A percentile compares a stretch with the other conserved stretches of the same genome.
Conservation (phyloP, 2,329 filamentous ascomycete genomes). For the Onygena corvina region DNA sequence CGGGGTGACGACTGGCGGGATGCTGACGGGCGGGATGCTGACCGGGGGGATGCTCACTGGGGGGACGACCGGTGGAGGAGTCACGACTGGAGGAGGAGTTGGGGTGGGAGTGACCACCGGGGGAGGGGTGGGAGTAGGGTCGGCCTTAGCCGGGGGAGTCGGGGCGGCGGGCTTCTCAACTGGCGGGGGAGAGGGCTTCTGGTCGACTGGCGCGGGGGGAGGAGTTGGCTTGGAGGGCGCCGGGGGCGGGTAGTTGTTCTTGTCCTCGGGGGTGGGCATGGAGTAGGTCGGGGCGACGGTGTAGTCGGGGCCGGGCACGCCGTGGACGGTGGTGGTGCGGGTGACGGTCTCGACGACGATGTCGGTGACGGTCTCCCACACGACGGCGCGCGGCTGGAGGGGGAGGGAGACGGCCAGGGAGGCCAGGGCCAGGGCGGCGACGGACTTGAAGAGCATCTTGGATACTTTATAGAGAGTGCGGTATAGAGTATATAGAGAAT, state of each 20-base stretch:
- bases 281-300: slow-evolving; percentile 31
- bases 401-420: slow-evolving; percentile 14
- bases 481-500: neutral
- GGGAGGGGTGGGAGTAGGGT: slow-evolving; percentile 9
- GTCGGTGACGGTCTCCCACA: slow-evolving; percentile 17
- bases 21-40: slow-evolving; percentile 16
- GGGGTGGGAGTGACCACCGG: slow-evolving; percentile 6
- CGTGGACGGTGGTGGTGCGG: slow-evolving; percentile 33
- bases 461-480: slow-evolving; percentile 13
- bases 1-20: slow-evolving; percentile 10
- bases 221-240: neutral
- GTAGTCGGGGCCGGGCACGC: slow-evolving; percentile 38
- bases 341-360: slow-evolving; percentile 25
- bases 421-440: slow-evolving; percentile 15
- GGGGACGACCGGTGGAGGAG: slow-evolving; percentile 12
- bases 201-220: slow-evolving; percentile 5
- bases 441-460: slow-evolving; percentile 15
- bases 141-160: slow-evolving; percentile 10
- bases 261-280: slow-evolving; percentile 32
- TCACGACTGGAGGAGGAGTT: slow-evolving; percentile 18
- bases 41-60: slow-evolving; percentile 12
- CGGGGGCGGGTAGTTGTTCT: slow-evolving; percentile 3
- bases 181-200: slow-evolving; percentile 11
- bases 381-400: slow-evolving; percentile 12
- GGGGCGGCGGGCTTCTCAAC: slow-evolving; percentile 1